These are phyloP conservation scores for Leccinum subrobustum DNA, from an alignment of 1,284 basidiomycete species.

Conservation along the genomic window DNA sequence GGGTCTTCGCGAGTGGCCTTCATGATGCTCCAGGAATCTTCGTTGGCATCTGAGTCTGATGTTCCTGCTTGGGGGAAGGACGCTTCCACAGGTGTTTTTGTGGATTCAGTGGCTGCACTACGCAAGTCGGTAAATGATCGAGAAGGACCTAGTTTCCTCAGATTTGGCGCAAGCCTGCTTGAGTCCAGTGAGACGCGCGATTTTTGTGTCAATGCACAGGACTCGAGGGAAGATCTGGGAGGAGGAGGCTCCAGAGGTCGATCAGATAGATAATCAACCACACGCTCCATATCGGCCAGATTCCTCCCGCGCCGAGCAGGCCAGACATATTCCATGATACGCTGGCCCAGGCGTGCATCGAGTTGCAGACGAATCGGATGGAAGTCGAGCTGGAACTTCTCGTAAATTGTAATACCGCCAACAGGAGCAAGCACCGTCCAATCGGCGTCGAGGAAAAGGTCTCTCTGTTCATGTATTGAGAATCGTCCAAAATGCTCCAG, in stretches of 20 bases:
- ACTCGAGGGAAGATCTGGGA: constrained; percentile 45
- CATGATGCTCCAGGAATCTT: constrained; percentile 25
- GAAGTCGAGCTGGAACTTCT: constrained; percentile 78
- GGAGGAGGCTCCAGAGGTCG: constrained; percentile 15
- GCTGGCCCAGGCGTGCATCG: constrained; percentile 78
- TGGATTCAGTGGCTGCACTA: constrained; percentile 41
- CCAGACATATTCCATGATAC: constrained; percentile 91
- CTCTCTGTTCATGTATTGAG: constrained; percentile 42
- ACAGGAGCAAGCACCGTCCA: constrained; percentile 88
- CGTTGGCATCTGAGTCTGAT: constrained; percentile 24
- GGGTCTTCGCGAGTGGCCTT: constrained; percentile 23
- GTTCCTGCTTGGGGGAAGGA: constrained; percentile 18
- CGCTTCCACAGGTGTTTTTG: constrained; percentile 23
- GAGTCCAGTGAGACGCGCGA: constrained; percentile 33
- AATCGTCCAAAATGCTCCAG: neutral
- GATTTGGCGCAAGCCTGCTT: constrained; percentile 31
- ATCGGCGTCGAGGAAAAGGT: constrained; percentile 67
- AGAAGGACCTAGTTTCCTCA: constrained; percentile 56
- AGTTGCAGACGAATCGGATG: constrained; percentile 89
- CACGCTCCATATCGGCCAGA: constrained; percentile 11
- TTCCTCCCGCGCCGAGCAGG: constrained; percentile 56
- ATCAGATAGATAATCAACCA: constrained; percentile 20
- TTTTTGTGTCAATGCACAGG: constrained; percentile 37
- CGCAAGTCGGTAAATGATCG: constrained; percentile 72
- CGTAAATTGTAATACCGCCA: constrained; percentile 91